Evolutionary conservation across 805 yeast species (phyloP), one percentile per base, ranked within the genome.

Genomic region (Barnettozyma vustinii): DNA sequence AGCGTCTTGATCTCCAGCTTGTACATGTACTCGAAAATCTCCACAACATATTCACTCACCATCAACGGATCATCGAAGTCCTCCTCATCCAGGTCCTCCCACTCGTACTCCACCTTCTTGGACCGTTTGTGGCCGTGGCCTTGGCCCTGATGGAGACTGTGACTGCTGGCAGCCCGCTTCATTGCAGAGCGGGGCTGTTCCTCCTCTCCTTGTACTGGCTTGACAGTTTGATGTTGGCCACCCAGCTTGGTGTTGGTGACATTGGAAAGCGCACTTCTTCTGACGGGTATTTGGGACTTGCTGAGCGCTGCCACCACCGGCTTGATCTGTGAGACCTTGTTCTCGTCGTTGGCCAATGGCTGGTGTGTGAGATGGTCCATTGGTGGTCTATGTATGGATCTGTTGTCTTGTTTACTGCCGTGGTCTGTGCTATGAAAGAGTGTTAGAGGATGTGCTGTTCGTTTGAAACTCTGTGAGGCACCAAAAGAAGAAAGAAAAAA

Each of bases 21-120:
- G 63, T 83, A 82, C 58, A 91, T 70, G 66, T 87, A 89, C 27
- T 79, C 84, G 66, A 88, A 91, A 49, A 92, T 91, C 52, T 89
- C 97, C 53, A 72, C 78, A 48, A 87, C 96, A 66, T 91, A 92
- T 70, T 92, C 99, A 52, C 90, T 80, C 30, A 87, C 97, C 97
- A 92, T 91, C 53, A 87, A 69, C 19, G 92, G 92, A 65, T 86
- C 95, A 61, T 84, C 87, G 42, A 71, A 66, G 64, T 86, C 95
- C 60, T 84, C 92, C 42, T 81, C 85, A 63, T 86, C 95, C 47
- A 86, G 68, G 65, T 86, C 92, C 60, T 84, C 90, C 88, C 90
- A 72, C 43, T 68, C 68, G 45, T 68, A 70, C 40, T 66, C 71
- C 56, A 53, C 39, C 18, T 53, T 57, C 48, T 60, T 58, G 15